Percentiles rank a stretch among this genome's conserved stretches.
These are phyloP conservation scores for Solanum pennellii DNA, from an alignment of 257 asterid genomes.

Conservation along the genomic window DNA sequence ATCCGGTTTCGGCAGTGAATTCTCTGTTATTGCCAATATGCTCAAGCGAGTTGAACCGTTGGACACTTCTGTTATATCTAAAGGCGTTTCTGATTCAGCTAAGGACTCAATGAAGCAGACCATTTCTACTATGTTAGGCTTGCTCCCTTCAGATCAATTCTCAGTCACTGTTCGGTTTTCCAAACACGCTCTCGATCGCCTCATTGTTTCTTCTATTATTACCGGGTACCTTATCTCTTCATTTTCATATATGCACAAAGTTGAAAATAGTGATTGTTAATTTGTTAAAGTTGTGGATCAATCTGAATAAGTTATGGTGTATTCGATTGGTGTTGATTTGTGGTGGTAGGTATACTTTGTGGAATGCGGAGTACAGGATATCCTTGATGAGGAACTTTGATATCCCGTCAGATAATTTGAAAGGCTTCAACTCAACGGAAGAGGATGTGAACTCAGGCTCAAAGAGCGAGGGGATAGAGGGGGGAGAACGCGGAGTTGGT, in stretches of 20 bases:
- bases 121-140: constrained; percentile 92
- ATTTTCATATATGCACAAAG: not conserved
- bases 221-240: constrained; percentile 54
- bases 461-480: constrained; percentile 29
- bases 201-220: constrained; percentile 70
- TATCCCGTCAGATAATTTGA: constrained; percentile 22
- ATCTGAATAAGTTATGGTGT: not conserved
- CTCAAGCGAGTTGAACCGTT: constrained; percentile 83
- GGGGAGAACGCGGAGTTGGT: constrained; percentile 19
- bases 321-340: not conserved
- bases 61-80: constrained; percentile 65
- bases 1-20: constrained; percentile 67
- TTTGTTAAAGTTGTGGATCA: not conserved
- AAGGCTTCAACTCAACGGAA: constrained; percentile 9
- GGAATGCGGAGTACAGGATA: constrained; percentile 95
- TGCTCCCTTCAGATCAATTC: constrained; percentile 91
- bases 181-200: constrained; percentile 64
- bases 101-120: constrained; percentile 99
- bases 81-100: constrained; percentile 82
- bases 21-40: constrained; percentile 83
- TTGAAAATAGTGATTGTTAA: not conserved
- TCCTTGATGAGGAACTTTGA: constrained; percentile 83
- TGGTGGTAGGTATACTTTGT: constrained; percentile 64
- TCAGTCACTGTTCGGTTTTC: constrained; percentile 61
- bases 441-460: constrained; percentile 19